phyloP scores from a whole-genome alignment of 2,329 filamentous ascomycete genomes.

The Hypoxylon sp. region DNA sequence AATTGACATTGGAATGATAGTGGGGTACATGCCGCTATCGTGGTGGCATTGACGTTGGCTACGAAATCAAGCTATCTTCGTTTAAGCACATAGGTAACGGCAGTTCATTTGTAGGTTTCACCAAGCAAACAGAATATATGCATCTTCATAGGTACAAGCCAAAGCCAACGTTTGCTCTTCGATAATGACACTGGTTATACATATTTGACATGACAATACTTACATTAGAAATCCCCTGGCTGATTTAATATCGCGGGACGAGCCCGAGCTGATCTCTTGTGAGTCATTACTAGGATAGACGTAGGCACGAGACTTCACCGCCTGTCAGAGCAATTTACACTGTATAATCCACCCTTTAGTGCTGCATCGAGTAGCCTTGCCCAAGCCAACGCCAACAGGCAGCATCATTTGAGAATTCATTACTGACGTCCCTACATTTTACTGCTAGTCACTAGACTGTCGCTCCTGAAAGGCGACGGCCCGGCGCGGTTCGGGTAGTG shows the following conservation, averaged over 20 bases:
- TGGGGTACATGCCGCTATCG: neutral
- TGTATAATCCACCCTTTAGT: slow-evolving; percentile 5
- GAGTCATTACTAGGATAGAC: slow-evolving; percentile 12
- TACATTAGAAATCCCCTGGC: neutral
- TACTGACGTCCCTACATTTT: slow-evolving; percentile 20
- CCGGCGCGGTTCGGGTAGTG: slow-evolving; percentile 29
- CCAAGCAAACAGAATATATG: neutral
- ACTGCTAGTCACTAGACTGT: neutral
- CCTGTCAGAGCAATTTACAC: slow-evolving; percentile 2
- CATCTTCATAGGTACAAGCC: neutral
- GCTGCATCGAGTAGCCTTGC: slow-evolving; percentile 2
- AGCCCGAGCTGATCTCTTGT: slow-evolving; percentile 4
- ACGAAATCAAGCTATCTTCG: too few relatives aligned
- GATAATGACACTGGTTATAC: neutral
- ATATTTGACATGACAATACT: neutral
- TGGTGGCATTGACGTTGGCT: neutral
- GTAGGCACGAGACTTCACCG: slow-evolving; percentile 1
- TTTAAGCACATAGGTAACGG: too few relatives aligned
- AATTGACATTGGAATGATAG: neutral
- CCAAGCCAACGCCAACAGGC: slow-evolving; percentile 35
- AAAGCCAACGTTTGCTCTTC: neutral
- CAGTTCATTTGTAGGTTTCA: neutral
- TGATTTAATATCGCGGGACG: neutral
- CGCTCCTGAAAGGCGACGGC: neutral
- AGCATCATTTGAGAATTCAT: slow-evolving; percentile 8